These are phyloP conservation scores for Scenedesmus sp. DNA, from an alignment of 163 green algal species.

Conservation along the genomic window DNA sequence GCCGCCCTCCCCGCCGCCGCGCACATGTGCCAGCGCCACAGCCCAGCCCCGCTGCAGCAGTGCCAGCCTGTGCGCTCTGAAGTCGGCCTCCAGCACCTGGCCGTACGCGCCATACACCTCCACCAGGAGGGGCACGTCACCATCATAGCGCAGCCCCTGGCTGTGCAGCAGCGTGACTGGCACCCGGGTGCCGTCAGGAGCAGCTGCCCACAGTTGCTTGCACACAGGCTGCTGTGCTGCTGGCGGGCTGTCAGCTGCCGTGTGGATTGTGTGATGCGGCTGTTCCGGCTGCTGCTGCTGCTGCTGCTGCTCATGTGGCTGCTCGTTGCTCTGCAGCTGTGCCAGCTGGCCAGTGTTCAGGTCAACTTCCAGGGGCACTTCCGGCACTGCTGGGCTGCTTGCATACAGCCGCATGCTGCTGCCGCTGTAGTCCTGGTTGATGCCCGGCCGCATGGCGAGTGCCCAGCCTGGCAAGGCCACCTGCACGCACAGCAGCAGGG, in stretches of 20 bases:
- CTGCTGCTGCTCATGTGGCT: not conserved
- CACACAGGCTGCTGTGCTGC: not conserved
- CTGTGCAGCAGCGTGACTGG: slow-evolving; percentile 69
- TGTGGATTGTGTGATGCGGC: not conserved
- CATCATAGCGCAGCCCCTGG: not conserved
- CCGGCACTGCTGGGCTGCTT: slow-evolving; percentile 38
- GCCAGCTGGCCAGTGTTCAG: slow-evolving; percentile 39
- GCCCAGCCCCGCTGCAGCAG: slow-evolving; percentile 80
- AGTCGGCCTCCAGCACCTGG: slow-evolving; percentile 66
- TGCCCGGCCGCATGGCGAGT: slow-evolving; percentile 63
- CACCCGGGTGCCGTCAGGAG: slow-evolving; percentile 56
- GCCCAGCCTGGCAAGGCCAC: slow-evolving; percentile 72
- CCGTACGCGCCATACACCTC: slow-evolving; percentile 88
- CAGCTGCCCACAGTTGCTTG: slow-evolving; percentile 45
- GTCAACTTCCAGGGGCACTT: slow-evolving; percentile 39
- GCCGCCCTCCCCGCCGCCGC: slow-evolving; percentile 60
- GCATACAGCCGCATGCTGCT: slow-evolving; percentile 21
- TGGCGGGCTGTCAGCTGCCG: not conserved
- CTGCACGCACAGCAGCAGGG: not conserved
- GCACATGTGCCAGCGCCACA: slow-evolving; percentile 57
- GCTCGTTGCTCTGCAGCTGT: not conserved
- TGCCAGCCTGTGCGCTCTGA: slow-evolving; percentile 60
- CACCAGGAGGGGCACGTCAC: slow-evolving; percentile 68
- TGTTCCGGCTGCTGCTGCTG: slow-evolving; percentile 12
- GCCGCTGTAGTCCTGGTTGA: slow-evolving; percentile 71